Evolutionary conservation across 2,329 filamentous ascomycete species (phyloP).

Genomic region (Blastomyces silverae): DNA sequence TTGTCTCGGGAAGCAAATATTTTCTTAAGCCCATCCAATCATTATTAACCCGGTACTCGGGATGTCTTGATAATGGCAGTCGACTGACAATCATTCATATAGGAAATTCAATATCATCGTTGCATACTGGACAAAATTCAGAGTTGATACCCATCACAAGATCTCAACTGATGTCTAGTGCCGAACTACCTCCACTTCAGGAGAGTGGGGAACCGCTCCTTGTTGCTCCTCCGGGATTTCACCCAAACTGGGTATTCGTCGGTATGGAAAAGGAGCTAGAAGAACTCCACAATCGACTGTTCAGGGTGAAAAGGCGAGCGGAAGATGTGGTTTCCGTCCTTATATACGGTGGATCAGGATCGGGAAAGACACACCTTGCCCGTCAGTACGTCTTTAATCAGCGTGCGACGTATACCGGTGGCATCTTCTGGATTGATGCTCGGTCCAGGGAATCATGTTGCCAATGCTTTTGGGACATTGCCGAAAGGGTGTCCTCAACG

Average conservation of each 20-base stretch:
- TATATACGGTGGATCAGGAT: slow-evolving; percentile 58
- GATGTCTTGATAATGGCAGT: background rate
- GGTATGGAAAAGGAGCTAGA: slow-evolving; percentile 55
- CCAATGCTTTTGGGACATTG: slow-evolving; percentile 60
- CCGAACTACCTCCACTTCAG: slow-evolving; percentile 23
- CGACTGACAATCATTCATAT: background rate
- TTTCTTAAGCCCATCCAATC: background rate
- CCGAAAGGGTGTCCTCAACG: slow-evolving; percentile 49
- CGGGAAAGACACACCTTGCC: slow-evolving; percentile 63
- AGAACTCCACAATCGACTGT: slow-evolving; percentile 54
- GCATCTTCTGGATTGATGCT: slow-evolving; percentile 63
- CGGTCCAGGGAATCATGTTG: slow-evolving; percentile 54
- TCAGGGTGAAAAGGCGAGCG: slow-evolving; percentile 51
- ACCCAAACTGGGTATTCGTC: slow-evolving; percentile 57
- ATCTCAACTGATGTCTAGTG: slow-evolving; percentile 26
- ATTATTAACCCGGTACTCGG: background rate
- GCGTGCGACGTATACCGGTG: slow-evolving; percentile 54
- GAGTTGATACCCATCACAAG: slow-evolving; percentile 27
- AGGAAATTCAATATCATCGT: slow-evolving; percentile 10
- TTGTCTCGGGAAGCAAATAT: background rate
- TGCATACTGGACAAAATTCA: slow-evolving; percentile 13
- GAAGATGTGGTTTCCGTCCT: slow-evolving; percentile 58
- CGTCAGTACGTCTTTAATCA: slow-evolving; percentile 60
- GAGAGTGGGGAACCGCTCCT: slow-evolving; percentile 31
- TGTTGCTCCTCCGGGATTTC: slow-evolving; percentile 51